Evolutionary conservation across 2,329 filamentous ascomycete genomes (phyloP), one percentile per base, ranked within the genome.

Genomic region (Aspergillus piperis): DNA sequence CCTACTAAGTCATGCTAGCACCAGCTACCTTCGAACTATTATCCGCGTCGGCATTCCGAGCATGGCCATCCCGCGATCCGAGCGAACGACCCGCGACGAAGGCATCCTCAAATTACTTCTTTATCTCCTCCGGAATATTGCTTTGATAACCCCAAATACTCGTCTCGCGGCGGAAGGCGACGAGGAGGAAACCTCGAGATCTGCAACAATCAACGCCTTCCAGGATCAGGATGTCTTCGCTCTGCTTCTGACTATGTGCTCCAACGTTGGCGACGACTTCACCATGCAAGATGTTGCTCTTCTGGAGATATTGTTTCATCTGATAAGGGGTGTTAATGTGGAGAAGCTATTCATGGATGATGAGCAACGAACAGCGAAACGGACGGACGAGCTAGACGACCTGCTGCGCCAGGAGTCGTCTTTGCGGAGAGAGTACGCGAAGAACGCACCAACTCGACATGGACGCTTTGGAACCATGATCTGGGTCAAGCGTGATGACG

Each of bases 381-480:
- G 90, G 62, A 86, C 87, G 0, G 82, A 90, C 60, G 92, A 96
- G 71, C 82, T 98, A 8, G 85, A 87, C 21, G 82, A 82, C 15
- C 78, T 96, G 70, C 86, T 97, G 75, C 86, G 85, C 57, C 92
- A 95, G 70, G 95, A 99, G 76, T 88, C 88, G 2, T 86, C 88
- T n/a, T 90, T 96, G 87, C 82, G 91, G 57, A 87, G 89, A 68
- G 85, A 89, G 52, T 89, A 92, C 68, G 89, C 89, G 57, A 89
- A 88, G 67, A 88, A 88, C 71, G 90, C 90, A 2, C 91, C 93
- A 0, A 93, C 92, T 3, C 83, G 95, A 51, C 95, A 99, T 75
- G 96, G 93, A 68, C 86, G 95, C 36, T 99, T 98, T 70, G 95
- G 95, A 2, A 96, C 93, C 10, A 98, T 98, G 91, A 88, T 97